A percentile compares a stretch with the other conserved stretches of the same genome.
Conservation (phyloP, 176 grass and related monocot species). For the Carex littledalei region DNA sequence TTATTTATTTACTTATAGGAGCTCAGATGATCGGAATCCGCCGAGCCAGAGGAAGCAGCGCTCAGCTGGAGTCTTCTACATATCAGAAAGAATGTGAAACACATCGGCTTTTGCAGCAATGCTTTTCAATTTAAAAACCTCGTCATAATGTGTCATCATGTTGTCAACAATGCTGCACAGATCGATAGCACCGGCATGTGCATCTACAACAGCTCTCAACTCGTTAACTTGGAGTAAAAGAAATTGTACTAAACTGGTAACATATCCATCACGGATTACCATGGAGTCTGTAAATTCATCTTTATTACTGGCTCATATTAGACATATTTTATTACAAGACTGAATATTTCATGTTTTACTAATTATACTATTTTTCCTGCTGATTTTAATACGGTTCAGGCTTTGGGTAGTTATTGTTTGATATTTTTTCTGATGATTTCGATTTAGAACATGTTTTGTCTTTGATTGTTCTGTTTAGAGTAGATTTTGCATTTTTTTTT, state of each 20-base stretch:
- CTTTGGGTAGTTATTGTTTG: no score
- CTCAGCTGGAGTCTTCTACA: constrained; percentile 96
- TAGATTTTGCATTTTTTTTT: no score
- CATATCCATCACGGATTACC: no score
- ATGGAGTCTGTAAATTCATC: neutral
- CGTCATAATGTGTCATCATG: constrained; percentile 83
- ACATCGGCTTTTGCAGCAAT: constrained; percentile 77
- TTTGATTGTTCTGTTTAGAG: no score
- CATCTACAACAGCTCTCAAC: constrained; percentile 82
- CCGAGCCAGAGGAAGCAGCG: constrained; percentile 90
- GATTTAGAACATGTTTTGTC: no score
- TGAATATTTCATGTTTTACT: no score
- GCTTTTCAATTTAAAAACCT: constrained; percentile 80
- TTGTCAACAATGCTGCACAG: constrained; percentile 57
- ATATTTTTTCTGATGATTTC: no score
- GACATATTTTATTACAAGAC: no score
- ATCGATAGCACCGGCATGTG: constrained; percentile 71
- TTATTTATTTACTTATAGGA: constrained; percentile 51
- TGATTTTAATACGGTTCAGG: no score
- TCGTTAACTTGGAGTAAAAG: constrained; percentile 27
- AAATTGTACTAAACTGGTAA: no score
- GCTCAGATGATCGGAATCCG: constrained; percentile 85
- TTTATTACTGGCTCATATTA: no score
- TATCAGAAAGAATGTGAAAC: constrained; percentile 91
- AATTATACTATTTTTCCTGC: no score